phyloP scores from a whole-genome alignment of 257 asterid genomes.

The Eustoma russellianum region DNA sequence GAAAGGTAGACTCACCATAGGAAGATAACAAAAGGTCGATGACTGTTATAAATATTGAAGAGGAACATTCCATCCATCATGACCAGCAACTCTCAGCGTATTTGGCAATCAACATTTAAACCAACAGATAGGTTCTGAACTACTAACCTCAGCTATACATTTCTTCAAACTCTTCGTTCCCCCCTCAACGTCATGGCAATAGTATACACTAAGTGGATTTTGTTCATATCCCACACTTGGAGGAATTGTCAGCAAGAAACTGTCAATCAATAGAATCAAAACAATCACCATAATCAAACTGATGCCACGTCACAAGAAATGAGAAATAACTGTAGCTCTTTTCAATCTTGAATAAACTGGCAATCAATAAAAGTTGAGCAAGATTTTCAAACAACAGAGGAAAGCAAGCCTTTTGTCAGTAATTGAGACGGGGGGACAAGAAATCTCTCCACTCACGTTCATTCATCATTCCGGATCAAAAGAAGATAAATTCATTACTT shows the following conservation, averaged over 20 bases:
- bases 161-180: slow-evolving; percentile 38
- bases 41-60: neutral
- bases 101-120: neutral
- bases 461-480: no score
- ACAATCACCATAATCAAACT: neutral
- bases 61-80: neutral
- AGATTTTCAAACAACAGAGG: no score
- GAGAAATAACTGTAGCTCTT: no score
- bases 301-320: neutral
- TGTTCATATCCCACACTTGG: slow-evolving; percentile 93
- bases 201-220: slow-evolving; percentile 83
- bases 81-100: neutral
- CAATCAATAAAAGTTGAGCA: neutral
- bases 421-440: no score
- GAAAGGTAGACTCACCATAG: no score
- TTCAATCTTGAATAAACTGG: neutral
- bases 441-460: no score
- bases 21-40: neutral
- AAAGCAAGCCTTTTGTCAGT: no score
- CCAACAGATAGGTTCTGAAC: neutral
- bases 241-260: slow-evolving; percentile 89
- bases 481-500: no score
- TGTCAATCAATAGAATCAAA: slow-evolving; percentile 20
- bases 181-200: slow-evolving; percentile 74
- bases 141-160: slow-evolving; percentile 89